Conservation (phyloP, 2,329 filamentous ascomycete species). For the Cordyceps fumosorosea region DNA sequence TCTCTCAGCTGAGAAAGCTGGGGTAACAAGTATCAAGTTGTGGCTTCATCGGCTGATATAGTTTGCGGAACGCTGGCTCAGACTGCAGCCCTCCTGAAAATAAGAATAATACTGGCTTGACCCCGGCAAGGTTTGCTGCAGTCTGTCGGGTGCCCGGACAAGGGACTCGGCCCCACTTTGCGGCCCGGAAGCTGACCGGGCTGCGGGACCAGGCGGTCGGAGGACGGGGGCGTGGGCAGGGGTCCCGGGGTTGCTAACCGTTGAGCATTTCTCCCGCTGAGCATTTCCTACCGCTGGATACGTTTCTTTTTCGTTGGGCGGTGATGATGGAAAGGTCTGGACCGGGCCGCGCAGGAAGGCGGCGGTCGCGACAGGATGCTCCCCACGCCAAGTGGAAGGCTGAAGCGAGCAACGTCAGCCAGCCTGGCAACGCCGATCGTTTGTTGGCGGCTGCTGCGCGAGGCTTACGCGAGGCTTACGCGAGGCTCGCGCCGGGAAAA, state of each 20-base stretch:
- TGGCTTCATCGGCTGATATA: background rate
- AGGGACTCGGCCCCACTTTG: background rate
- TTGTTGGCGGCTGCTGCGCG: background rate
- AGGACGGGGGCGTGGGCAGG: background rate
- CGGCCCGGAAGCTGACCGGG: background rate
- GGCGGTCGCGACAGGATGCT: no score
- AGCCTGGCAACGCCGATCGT: background rate
- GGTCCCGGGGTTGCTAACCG: background rate
- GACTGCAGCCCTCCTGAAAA: no score
- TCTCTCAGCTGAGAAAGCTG: background rate
- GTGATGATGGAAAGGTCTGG: no score
- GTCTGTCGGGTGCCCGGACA: background rate
- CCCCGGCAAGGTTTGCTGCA: background rate
- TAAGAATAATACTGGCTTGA: no score
- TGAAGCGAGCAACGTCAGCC: no score
- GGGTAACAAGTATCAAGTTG: background rate
- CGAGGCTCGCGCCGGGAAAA: no score
- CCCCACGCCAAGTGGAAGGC: no score
- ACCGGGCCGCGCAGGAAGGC: no score
- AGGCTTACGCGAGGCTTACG: no score
- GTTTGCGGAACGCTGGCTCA: background rate
- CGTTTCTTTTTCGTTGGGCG: no score
- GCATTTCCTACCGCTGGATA: no score
- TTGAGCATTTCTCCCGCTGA: background rate
- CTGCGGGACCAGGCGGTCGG: background rate